These are phyloP conservation scores for Paraconiothyrium sp. DNA, from an alignment of 2,329 filamentous ascomycete species.

Conservation along the genomic window DNA sequence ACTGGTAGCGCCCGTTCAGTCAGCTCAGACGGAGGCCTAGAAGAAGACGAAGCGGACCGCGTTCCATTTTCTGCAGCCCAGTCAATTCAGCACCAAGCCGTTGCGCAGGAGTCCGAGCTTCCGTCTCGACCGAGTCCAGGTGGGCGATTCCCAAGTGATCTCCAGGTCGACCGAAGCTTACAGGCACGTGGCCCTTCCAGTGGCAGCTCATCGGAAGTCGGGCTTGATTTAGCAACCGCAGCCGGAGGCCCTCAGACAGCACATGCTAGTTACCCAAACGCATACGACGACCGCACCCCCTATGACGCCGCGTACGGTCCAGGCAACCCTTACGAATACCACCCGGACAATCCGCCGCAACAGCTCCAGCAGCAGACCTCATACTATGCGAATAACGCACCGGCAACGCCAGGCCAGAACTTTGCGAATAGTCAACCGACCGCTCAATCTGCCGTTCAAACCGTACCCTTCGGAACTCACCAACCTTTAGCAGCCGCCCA, in stretches of 20 bases:
- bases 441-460: slow-evolving; percentile 14
- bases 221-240: slow-evolving; percentile 68
- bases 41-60: slow-evolving; percentile 69
- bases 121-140: slow-evolving; percentile 83
- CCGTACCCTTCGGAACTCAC: slow-evolving; percentile 5
- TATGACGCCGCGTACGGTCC: slow-evolving; percentile 21
- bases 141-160: slow-evolving; percentile 95
- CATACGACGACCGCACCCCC: slow-evolving; percentile 30
- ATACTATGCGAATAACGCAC: slow-evolving; percentile 26
- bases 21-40: slow-evolving; percentile 50
- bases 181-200: slow-evolving; percentile 84
- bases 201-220: slow-evolving; percentile 72
- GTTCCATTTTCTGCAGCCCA: slow-evolving; percentile 72
- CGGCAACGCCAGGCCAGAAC: slow-evolving; percentile 13
- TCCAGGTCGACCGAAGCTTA: slow-evolving; percentile 87
- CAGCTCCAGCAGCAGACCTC: slow-evolving; percentile 21
- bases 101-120: slow-evolving; percentile 49
- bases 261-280: slow-evolving; percentile 30
- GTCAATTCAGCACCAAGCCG: slow-evolving; percentile 48
- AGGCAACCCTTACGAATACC: slow-evolving; percentile 22
- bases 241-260: slow-evolving; percentile 56
- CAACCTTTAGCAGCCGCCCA: slow-evolving; percentile 1
- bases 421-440: slow-evolving; percentile 11
- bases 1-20: slow-evolving; percentile 66
- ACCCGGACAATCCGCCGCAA: slow-evolving; percentile 14